These are phyloP conservation scores for Claviceps paspali DNA, from an alignment of 2,329 filamentous ascomycete genomes.

Conservation along the genomic window DNA sequence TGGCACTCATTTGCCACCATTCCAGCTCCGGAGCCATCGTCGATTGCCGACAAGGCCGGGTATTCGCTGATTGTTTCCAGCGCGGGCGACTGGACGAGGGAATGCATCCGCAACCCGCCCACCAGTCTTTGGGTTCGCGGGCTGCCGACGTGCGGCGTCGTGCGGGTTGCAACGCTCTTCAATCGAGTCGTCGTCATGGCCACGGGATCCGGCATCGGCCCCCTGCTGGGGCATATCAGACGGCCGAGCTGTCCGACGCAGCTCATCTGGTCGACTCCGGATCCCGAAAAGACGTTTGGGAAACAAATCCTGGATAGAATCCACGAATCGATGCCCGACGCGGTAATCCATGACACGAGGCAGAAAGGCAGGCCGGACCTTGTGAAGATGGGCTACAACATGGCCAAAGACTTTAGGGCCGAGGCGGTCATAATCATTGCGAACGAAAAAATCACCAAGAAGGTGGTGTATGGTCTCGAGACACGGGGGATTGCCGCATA, in stretches of 20 bases:
- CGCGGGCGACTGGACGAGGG: constrained; percentile 59
- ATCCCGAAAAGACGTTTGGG: constrained; percentile 48
- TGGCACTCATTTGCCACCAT: constrained; percentile 69
- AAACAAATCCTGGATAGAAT: constrained; percentile 39
- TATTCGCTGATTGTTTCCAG: constrained; percentile 58
- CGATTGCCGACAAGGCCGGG: constrained; percentile 20
- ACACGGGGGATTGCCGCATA: constrained; percentile 49
- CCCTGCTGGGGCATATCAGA: constrained; percentile 45
- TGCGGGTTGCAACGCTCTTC: constrained; percentile 53
- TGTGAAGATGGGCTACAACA: constrained; percentile 33
- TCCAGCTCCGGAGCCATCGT: constrained; percentile 31
- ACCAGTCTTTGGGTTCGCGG: constrained; percentile 52
- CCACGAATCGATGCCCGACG: constrained; percentile 39
- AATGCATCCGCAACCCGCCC: constrained; percentile 46
- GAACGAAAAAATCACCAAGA: constrained; percentile 51
- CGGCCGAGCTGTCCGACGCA: constrained; percentile 34
- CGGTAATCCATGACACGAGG: constrained; percentile 53
- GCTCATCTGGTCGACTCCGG: constrained; percentile 53
- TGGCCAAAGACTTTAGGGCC: constrained; percentile 37
- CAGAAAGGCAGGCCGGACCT: constrained; percentile 42
- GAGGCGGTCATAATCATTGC: constrained; percentile 63
- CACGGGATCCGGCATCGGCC: constrained; percentile 61
- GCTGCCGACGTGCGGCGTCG: constrained; percentile 49
- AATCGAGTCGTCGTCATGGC: constrained; percentile 49
- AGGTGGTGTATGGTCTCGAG: constrained; percentile 55